Evolutionary conservation across 2,329 filamentous ascomycete species (phyloP), one percentile per base, ranked within the genome.

Genomic region (Botrytis paeoniae): DNA sequence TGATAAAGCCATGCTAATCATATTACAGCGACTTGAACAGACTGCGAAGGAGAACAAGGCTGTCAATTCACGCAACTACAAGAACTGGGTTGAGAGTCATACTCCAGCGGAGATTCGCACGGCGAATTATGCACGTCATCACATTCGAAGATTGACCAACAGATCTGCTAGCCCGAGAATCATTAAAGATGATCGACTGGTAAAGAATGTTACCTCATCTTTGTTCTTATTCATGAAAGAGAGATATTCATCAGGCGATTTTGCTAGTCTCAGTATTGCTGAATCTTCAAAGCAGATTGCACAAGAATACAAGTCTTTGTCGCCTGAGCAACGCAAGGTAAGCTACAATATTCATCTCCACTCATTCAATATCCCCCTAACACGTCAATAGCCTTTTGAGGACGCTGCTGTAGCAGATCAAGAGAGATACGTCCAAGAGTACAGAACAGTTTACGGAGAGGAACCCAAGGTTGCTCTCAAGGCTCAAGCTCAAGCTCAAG

Each of bases 121-220:
- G 4, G 90, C 90, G 73, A 92, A 92, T 79, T 78, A 76, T 18
- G 90, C 90, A 18, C 87, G 90, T 54, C 73, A 57, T 41, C 57
- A 43, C 32, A 72, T 81, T 45, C 76, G 72, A 77, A 76, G 57
- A 76, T 70, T 59, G 62, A 68, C 51, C 39, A 71, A 60, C 4
- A 39, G 18, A 25, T 4, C 35, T n/a, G 7, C 22, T 16, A 41
- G 10, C 32, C 57, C 57, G 18, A 18, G 57, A 75, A 65, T 69
- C 10, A 84, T 92, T 70, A 74, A 81, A 8, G 90, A 92, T 78
- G 84, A 88, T 18, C 86, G 90, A 68, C 77, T 80, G 22, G 83
- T 87, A 66, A 89, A 86, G 79, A 74, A 74, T 2, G 81, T 84
- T 6, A 2, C 10, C 0, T 78, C n/a, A 6, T 22, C 85, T 0